Evolutionary conservation across 768 basidiomycete genomes (phyloP).

Genomic region (Mycena haematopus): DNA sequence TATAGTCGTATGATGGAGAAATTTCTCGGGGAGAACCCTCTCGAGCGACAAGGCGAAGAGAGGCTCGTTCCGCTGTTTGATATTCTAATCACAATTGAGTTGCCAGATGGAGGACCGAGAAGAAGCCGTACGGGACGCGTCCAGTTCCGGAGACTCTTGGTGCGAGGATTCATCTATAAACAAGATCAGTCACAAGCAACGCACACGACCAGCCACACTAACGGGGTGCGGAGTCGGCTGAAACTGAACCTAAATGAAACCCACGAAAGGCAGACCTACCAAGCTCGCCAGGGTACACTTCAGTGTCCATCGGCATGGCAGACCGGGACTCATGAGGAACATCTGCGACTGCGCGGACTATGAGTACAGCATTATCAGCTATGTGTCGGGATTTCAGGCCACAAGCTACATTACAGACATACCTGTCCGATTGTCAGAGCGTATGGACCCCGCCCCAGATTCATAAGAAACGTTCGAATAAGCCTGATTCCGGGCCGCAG

Average conservation of each 20-base stretch:
- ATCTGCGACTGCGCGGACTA: background rate
- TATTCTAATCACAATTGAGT: slow-evolving; percentile 45
- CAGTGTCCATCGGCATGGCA: background rate
- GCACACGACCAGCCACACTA: background rate
- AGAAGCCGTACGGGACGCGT: slow-evolving; percentile 8
- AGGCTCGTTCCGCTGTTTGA: slow-evolving; percentile 60
- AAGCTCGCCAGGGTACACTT: background rate
- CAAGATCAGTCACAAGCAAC: background rate
- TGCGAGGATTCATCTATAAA: slow-evolving; percentile 7
- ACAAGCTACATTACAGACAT: background rate
- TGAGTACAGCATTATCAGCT: background rate
- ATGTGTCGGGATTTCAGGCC: background rate
- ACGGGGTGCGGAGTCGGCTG: slow-evolving; percentile 2
- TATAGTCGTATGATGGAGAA: slow-evolving; percentile 32
- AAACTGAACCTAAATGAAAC: background rate
- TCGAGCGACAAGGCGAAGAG: slow-evolving; percentile 65
- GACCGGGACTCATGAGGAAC: background rate
- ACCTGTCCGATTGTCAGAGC: background rate
- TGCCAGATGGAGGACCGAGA: background rate
- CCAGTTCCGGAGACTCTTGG: slow-evolving; percentile 11
- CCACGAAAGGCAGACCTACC: background rate
- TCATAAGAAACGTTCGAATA: background rate
- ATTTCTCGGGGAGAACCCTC: slow-evolving; percentile 41
- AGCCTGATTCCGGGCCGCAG: background rate
- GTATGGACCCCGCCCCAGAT: background rate